Conservation (phyloP, 192 early-diverging fungal species). For the Backusella westeae region DNA sequence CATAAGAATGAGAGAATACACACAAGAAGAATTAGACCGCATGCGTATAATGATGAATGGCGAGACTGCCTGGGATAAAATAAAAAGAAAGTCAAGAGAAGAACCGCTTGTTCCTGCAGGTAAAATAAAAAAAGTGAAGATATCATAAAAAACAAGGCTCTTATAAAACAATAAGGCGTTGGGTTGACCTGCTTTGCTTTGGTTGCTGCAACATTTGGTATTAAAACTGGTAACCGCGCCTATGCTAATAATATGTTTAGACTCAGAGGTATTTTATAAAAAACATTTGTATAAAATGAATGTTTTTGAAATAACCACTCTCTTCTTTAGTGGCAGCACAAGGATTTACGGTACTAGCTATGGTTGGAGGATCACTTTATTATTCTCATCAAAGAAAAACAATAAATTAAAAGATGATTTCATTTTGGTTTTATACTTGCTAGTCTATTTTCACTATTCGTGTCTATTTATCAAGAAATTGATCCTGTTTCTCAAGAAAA, state of each 20-base stretch:
- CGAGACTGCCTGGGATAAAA: conserved; percentile 23
- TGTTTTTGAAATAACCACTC: background rate
- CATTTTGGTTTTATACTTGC: background rate
- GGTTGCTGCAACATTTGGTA: conserved; percentile 36
- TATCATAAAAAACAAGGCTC: background rate
- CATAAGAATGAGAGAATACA: conserved; percentile 13
- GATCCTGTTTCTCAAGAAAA: too few species aligned
- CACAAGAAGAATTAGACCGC: conserved; percentile 20
- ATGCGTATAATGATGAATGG: conserved; percentile 26
- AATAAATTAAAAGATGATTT: background rate
- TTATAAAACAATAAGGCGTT: conserved; percentile 23
- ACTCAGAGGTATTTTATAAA: conserved; percentile 23
- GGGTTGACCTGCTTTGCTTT: conserved; percentile 41
- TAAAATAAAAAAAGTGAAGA: background rate
- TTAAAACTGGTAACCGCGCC: conserved; percentile 25
- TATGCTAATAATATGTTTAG: conserved; percentile 42
- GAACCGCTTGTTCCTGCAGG: conserved; percentile 40
- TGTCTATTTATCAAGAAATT: too few species aligned
- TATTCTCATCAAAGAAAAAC: conserved; percentile 2
- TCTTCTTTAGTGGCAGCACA: conserved; percentile 24
- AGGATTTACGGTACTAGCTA: conserved; percentile 27
- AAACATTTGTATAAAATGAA: background rate
- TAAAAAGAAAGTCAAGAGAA: conserved; percentile 38
- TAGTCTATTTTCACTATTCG: too few species aligned
- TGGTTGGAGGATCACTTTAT: conserved; percentile 25